Evolutionary conservation across 495 filamentous ascomycete species (phyloP).

Genomic region (Penicillium robsamsonii): DNA sequence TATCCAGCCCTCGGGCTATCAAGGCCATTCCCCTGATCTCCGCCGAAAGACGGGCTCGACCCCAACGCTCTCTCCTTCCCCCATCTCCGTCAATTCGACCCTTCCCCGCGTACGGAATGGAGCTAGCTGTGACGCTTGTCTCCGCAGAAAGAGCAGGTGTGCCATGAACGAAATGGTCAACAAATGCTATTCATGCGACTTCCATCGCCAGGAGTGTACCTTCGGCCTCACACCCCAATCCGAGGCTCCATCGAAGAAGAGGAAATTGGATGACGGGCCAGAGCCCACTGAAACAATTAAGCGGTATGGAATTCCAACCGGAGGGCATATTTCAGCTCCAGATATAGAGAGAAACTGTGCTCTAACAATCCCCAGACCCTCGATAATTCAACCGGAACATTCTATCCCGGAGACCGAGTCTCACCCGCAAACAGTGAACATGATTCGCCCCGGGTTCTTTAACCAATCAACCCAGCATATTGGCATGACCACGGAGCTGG

Average conservation of each 20-base stretch:
- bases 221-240: constrained; percentile 37
- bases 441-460: constrained; percentile 41
- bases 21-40: constrained; percentile 28
- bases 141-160: constrained; percentile 82
- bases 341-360: background rate
- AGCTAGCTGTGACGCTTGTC: constrained; percentile 73
- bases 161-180: constrained; percentile 68
- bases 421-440: constrained; percentile 27
- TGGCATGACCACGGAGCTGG: constrained; percentile 53
- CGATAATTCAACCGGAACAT: constrained; percentile 19
- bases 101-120: constrained; percentile 43
- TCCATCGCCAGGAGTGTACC: constrained; percentile 55
- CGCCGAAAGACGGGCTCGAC: constrained; percentile 30
- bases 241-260: constrained; percentile 71
- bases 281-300: constrained; percentile 39
- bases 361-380: constrained; percentile 23
- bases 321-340: background rate
- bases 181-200: constrained; percentile 53
- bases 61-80: constrained; percentile 32
- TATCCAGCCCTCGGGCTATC: constrained; percentile 41
- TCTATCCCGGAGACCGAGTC: constrained; percentile 27
- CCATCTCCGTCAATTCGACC: constrained; percentile 29
- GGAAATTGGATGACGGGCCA: constrained; percentile 53
- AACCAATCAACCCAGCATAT: constrained; percentile 51
- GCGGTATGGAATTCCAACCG: constrained; percentile 35